A percentile compares a stretch with the other conserved stretches of the same genome.
Conservation (phyloP, 1,139 yeast genomes). For the Kodamaea ohmeri region DNA sequence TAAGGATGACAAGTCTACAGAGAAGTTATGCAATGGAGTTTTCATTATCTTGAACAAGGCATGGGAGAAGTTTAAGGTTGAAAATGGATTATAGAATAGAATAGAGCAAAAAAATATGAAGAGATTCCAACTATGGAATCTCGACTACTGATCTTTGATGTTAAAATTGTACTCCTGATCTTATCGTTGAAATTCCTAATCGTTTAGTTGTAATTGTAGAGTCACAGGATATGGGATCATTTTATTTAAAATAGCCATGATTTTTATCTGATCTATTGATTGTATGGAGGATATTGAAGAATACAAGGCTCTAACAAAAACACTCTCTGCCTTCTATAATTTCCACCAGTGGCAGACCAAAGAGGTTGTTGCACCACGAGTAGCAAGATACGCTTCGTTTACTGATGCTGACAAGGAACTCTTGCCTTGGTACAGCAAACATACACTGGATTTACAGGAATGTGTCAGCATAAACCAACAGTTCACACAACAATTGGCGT, state of each 20-base stretch:
- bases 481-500: slow-evolving; percentile 49
- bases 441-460: slow-evolving; percentile 42
- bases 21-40: slow-evolving; percentile 83
- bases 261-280: background rate
- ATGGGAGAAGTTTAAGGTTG: slow-evolving; percentile 81
- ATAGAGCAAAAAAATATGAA: no score
- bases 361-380: slow-evolving; percentile 35
- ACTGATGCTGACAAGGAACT: slow-evolving; percentile 39
- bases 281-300: slow-evolving; percentile 32
- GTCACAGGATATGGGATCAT: no score
- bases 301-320: slow-evolving; percentile 36
- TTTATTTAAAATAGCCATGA: no score
- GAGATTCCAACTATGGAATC: no score
- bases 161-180: background rate
- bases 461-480: slow-evolving; percentile 50
- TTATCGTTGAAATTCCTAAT: no score
- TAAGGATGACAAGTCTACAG: slow-evolving; percentile 57
- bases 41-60: slow-evolving; percentile 82
- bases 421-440: slow-evolving; percentile 51
- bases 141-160: background rate
- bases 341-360: slow-evolving; percentile 37
- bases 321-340: slow-evolving; percentile 37
- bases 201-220: no score
- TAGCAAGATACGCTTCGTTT: slow-evolving; percentile 30
- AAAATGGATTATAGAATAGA: slow-evolving; percentile 26